A percentile compares a stretch with the other conserved stretches of the same genome.
These are phyloP conservation scores for Botrytis byssoidea DNA, from an alignment of 2,329 filamentous ascomycete species.

Conservation along the genomic window DNA sequence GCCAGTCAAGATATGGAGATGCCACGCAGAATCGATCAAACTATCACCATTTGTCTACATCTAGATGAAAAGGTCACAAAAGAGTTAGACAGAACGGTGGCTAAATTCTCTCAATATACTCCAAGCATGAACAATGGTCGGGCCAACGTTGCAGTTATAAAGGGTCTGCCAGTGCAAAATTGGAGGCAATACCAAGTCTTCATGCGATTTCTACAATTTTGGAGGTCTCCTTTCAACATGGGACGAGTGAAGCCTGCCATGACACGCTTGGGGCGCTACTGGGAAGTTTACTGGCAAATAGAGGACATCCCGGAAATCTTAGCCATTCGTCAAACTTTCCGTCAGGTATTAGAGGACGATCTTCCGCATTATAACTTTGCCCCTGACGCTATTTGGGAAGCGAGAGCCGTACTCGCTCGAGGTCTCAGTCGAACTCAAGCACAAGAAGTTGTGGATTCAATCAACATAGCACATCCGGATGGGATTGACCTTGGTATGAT, in stretches of 20 bases:
- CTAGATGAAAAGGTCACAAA: neutral
- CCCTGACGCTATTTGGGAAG: neutral
- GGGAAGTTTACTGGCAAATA: conserved; percentile 15
- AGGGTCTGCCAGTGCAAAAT: conserved; percentile 11
- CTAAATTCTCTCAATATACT: neutral
- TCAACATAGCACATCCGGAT: conserved; percentile 3
- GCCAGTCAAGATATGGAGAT: neutral
- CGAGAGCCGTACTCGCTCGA: neutral
- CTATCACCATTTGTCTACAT: neutral
- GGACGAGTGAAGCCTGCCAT: conserved; percentile 1
- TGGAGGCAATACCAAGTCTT: conserved; percentile 17
- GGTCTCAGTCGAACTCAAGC: conserved; percentile 3
- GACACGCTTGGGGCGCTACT: neutral
- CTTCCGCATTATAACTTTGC: neutral
- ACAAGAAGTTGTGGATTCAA: conserved; percentile 3
- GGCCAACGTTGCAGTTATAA: conserved; percentile 7
- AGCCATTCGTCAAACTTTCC: conserved; percentile 6
- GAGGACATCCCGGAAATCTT: neutral
- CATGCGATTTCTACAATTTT: conserved; percentile 1
- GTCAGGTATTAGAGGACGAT: neutral
- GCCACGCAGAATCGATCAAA: neutral
- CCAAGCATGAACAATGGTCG: conserved; percentile 6
- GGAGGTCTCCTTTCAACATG: neutral
- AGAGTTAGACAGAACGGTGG: conserved; percentile 5
- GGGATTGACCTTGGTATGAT: conserved; percentile 15